Conservation (phyloP, 306 rosid genomes). For the Luffa acutangula region DNA sequence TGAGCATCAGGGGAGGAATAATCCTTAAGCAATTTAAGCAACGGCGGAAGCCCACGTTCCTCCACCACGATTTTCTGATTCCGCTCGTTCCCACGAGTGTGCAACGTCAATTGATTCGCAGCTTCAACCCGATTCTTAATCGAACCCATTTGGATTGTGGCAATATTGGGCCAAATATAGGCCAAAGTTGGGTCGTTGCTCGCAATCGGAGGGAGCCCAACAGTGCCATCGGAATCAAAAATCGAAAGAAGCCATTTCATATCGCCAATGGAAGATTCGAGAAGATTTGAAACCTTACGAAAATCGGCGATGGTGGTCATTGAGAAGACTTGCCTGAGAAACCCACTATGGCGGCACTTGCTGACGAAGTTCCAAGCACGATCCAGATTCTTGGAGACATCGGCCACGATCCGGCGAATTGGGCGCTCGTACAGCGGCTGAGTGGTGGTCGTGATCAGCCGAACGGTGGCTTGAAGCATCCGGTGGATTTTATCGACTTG, state of each 20-base stretch:
- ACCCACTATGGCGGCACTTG: slow-evolving; percentile 49
- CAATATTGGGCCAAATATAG: slow-evolving; percentile 65
- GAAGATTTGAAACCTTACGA: slow-evolving; percentile 40
- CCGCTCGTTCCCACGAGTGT: slow-evolving; percentile 45
- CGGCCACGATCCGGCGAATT: slow-evolving; percentile 51
- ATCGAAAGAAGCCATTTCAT: slow-evolving; percentile 62
- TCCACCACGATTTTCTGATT: slow-evolving; percentile 66
- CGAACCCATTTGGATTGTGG: slow-evolving; percentile 67
- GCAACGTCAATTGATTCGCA: slow-evolving; percentile 34
- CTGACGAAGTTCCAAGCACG: slow-evolving; percentile 47
- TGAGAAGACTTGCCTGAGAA: slow-evolving; percentile 61
- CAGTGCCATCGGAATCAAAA: slow-evolving; percentile 44
- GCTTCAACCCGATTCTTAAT: slow-evolving; percentile 57
- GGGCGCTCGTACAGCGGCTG: slow-evolving; percentile 62
- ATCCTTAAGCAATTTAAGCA: slow-evolving; percentile 64
- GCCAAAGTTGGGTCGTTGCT: slow-evolving; percentile 72
- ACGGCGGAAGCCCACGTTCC: slow-evolving; percentile 61
- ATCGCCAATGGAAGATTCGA: slow-evolving; percentile 67
- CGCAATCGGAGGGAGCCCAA: slow-evolving; percentile 67
- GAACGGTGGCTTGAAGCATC: slow-evolving; percentile 52
- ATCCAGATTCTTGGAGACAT: slow-evolving; percentile 49
- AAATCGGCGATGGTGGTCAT: slow-evolving; percentile 58
- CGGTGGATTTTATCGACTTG: slow-evolving; percentile 49
- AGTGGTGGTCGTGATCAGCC: slow-evolving; percentile 26
- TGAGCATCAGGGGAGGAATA: slow-evolving; percentile 48